Evolutionary conservation across 306 rosid species (phyloP), one percentile per base, ranked within the genome.

Genomic region (Chamaecrista fasciculata): DNA sequence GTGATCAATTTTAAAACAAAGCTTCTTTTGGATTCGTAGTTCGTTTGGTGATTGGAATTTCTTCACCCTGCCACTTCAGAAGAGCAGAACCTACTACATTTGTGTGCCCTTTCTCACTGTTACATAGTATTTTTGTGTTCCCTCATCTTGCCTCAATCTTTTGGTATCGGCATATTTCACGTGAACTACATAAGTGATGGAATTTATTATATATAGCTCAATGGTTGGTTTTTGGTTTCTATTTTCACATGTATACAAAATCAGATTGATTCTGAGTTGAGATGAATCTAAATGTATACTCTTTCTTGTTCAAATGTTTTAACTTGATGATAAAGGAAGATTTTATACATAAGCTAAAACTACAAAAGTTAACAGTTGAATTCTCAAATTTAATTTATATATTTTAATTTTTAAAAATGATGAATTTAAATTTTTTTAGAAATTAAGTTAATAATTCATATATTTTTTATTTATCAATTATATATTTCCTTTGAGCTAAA

Each of bases 21-120:
- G 62, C 67, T 77, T 74, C 61, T 60, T 63, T 33, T 69, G 78
- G 50, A 56, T 31, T 76, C 0, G 20, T 56, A 28, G 43, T 12
- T 20, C 60, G 47, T 50, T 62, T 5, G 55, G 66, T 53, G 76
- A 70, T 61, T 46, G 62, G 42, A 43, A 66, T 44, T 66, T 59
- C 64, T 60, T 67, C 21, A 37, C 20, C 20, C 65, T 39, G 46
- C 24, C 50, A 47, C 57, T 26, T n/a, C 49, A 71, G 73, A 75
- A 63, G 62, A 56, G 48, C 57, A 59, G 51, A n/a, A 18, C 37
- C 61, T n/a, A 26, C 46, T 34, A 19, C 26, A 53, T 7, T 46
- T 44, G 20, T 21, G 24, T 37, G 62, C 29, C 2, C 63, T 71
- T 70, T 36, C 52, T 18, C 59, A 43, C n/a, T 48, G 69, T 28